Base-by-base conservation (phyloP, 2,329 filamentous ascomycete genomes). In the Aspergillus pseudoglaucus region DNA sequence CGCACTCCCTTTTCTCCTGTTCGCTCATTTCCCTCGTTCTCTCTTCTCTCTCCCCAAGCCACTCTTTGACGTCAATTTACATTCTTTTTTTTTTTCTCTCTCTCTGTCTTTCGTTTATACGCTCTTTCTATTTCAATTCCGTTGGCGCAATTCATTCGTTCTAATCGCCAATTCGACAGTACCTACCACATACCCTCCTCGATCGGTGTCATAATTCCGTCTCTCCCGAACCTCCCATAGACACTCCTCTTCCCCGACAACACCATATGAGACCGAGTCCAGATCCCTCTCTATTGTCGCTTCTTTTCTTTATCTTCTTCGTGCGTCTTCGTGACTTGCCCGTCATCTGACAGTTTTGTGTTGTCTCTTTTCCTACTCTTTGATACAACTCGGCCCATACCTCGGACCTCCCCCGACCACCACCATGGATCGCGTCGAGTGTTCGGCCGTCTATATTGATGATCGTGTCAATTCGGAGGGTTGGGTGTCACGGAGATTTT, bases 401-500 rank as follows among this genome's bases (percentile, higher is more conserved):
- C 14, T 37, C 14, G n/a, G 33, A 37, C 33, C 8, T 37, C n/a
- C 33, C 9, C n/a, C 17, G 33, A 17, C 33, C 33, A n/a, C 33
- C 33, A 65, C 45, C 47, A 73, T 71, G 69, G 67, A 73, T 54
- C 64, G 63, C 45, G 60, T 68, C 50, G 67, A 69, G 50, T 72
- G 67, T 53, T 65, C 64, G 50, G 72, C 70, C 45, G 68, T 74
- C 52, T 75, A 74, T 49, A 69, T 75, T 42, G 72, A 75, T 56
- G 68, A 71, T 53, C 66, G 72, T 48, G 70, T 74, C 50, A 62
- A 63, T 44, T 64, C 65, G 27, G 71, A 74, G 50, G 61, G 69
- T 59, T 75, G 72, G 71, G 64, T 74, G 46, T 62, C 62, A 47
- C 60, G 66, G 47, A 62, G 57, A 44, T 62, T 61, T 8, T 52